These are phyloP conservation scores for Nigrograna mackinnonii DNA, from an alignment of 2,329 filamentous ascomycete species.

Conservation along the genomic window DNA sequence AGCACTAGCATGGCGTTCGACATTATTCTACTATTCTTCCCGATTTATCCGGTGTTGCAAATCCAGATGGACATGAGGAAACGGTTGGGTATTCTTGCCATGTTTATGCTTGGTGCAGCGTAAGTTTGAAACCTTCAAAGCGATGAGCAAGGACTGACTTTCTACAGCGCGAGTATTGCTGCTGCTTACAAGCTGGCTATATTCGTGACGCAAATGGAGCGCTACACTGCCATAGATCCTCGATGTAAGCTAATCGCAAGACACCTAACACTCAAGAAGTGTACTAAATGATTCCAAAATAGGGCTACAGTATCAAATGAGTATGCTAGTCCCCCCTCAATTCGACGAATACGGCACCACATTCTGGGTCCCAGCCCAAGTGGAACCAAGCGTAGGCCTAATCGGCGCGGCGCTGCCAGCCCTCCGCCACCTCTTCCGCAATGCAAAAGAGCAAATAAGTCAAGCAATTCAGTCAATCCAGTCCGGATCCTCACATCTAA, in stretches of 20 bases:
- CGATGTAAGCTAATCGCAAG: conserved; percentile 20
- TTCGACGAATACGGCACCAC: conserved; percentile 27
- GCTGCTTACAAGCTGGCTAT: too few species aligned
- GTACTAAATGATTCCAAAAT: too few species aligned
- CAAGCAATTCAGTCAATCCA: too few species aligned
- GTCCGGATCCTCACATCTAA: too few species aligned
- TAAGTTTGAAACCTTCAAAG: too few species aligned
- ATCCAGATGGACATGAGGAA: conserved; percentile 21
- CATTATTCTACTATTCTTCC: conserved; percentile 22
- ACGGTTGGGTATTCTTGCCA: conserved; percentile 13
- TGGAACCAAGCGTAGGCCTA: conserved; percentile 28
- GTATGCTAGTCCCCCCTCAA: conserved; percentile 20
- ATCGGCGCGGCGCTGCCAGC: conserved; percentile 28
- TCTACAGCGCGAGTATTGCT: too few species aligned
- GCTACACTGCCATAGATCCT: conserved; percentile 18
- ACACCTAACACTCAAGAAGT: too few species aligned
- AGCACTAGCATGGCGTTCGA: conserved; percentile 26
- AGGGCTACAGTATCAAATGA: conserved; percentile 18
- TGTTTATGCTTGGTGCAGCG: conserved; percentile 5
- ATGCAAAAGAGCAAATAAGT: too few species aligned
- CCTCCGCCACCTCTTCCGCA: conserved; percentile 1
- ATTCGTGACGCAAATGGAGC: too few species aligned
- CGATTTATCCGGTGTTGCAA: conserved; percentile 18
- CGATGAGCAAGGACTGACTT: too few species aligned
- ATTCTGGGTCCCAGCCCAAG: conserved; percentile 27